Evolutionary conservation across 202 grass and related monocot species (phyloP), one percentile per base, ranked within the genome.

Genomic region (Musa balbisiana): DNA sequence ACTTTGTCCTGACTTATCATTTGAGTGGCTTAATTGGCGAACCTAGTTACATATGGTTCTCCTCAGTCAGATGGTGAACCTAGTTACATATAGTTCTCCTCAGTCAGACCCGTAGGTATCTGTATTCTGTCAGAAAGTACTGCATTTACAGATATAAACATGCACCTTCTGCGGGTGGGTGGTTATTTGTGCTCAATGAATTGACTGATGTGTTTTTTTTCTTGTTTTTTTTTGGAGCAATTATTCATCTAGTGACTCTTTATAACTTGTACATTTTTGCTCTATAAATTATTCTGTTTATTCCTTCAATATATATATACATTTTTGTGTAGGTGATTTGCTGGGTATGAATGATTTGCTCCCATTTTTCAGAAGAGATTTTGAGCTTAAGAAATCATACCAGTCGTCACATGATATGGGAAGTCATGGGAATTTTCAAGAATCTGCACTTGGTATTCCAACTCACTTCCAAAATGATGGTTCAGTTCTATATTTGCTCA

Each of bases 391-490:
- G 26, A 85, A 86, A 55, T 67, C 74, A 33, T 87, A 78, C 54
- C 77, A 84, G 82, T 78, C 55, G 23, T 80, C 79, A 86, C 29
- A 77, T 84, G 51, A 79, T 62, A 71, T 71, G 63, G 80, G 73
- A 82, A 73, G 49, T 72, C 69, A 13, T 66, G 77, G 80, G 49
- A 78, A 78, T 66, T 12, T 3, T 77, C 64, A 85, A 78, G 73
- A 82, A 74, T 80, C 74, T 80, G 27, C 69, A 70, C 83, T 93
- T 73, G 93, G 93, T 84, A 74, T 91, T 65, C 90, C 90, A 86
- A 93, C 84, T 85, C 86, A 97, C 84, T 97, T 97, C 55, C 78
- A 89, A 80, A 97, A 97, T 85, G 90, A 93, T 73, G 94, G 94
- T 78, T 93, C 86, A 9, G 63, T 85, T 25, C 55, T 97, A 59